A percentile compares a stretch with the other conserved stretches of the same genome.
These are phyloP conservation scores for Orbilia oligospora DNA, from an alignment of 2,329 filamentous ascomycete genomes.

Conservation along the genomic window DNA sequence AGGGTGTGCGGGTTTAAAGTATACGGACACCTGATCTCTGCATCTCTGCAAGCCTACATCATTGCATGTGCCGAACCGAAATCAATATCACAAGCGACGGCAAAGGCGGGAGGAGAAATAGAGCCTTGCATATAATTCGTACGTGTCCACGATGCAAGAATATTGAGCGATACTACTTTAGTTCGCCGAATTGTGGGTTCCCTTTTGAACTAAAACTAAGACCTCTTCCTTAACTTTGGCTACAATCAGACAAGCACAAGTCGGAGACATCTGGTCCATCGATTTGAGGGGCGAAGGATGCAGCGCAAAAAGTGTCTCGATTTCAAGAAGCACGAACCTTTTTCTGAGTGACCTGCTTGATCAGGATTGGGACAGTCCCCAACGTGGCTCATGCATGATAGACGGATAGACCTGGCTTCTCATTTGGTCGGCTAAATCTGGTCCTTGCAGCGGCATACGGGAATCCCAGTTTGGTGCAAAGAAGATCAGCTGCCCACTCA, in stretches of 20 bases:
- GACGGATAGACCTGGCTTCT: slow-evolving; percentile 59
- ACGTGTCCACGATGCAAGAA: slow-evolving; percentile 42
- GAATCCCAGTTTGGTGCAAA: slow-evolving; percentile 60
- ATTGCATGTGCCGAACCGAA: slow-evolving; percentile 61
- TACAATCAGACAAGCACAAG: too few relatives aligned
- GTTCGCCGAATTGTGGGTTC: slow-evolving; percentile 35
- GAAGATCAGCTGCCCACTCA: slow-evolving; percentile 60
- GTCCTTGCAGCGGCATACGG: slow-evolving; percentile 61
- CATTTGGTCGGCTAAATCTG: slow-evolving; percentile 62
- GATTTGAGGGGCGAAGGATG: slow-evolving; percentile 1
- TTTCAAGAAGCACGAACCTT: slow-evolving; percentile 34
- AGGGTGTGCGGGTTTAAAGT: slow-evolving; percentile 52
- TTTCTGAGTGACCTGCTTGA: slow-evolving; percentile 55
- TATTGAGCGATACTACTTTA: slow-evolving; percentile 11
- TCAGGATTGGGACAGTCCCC: slow-evolving; percentile 48
- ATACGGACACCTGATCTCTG: slow-evolving; percentile 59
- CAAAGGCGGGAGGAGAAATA: slow-evolving; percentile 55
- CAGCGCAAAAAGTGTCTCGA: slow-evolving; percentile 31
- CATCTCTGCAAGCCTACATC: slow-evolving; percentile 60
- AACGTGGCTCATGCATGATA: slow-evolving; percentile 61
- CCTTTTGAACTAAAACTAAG: background rate
- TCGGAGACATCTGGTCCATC: slow-evolving; percentile 30
- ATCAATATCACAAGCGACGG: slow-evolving; percentile 59
- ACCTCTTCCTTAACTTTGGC: slow-evolving; percentile 10
- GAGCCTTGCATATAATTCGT: slow-evolving; percentile 44